phyloP scores from a whole-genome alignment of 176 grass and related monocot genomes.

The Saccharum officinarum region DNA sequence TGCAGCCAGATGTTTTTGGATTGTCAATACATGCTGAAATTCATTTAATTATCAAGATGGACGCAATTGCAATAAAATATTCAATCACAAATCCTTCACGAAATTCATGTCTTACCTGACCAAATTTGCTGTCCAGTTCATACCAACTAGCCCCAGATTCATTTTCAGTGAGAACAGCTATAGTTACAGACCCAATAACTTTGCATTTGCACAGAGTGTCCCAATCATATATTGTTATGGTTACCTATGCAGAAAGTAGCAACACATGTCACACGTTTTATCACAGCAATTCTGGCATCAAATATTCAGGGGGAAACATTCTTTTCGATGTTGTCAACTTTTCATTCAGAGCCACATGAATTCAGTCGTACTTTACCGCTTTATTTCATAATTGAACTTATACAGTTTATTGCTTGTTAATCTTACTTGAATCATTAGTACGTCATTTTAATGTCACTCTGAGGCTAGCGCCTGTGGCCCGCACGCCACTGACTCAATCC shows the following conservation, averaged over 20 bases:
- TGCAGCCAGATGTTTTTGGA: slow-evolving; percentile 44
- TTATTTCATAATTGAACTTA: not conserved
- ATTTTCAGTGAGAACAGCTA: slow-evolving; percentile 63
- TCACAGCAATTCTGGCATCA: slow-evolving; percentile 9
- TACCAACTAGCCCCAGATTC: slow-evolving; percentile 72
- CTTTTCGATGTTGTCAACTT: not conserved
- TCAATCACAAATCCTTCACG: not conserved
- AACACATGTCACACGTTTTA: not conserved
- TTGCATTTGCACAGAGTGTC: slow-evolving; percentile 79
- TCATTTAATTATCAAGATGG: not conserved
- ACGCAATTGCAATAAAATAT: not conserved
- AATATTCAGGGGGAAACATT: not conserved
- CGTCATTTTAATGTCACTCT: not conserved
- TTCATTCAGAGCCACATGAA: not conserved
- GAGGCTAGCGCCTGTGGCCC: not conserved
- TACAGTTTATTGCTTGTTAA: not conserved
- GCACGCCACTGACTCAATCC: not conserved
- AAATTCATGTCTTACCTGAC: slow-evolving; percentile 50
- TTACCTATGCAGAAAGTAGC: slow-evolving; percentile 39
- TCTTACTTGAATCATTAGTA: slow-evolving; percentile 38
- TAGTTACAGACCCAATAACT: slow-evolving; percentile 73
- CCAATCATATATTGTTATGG: slow-evolving; percentile 89
- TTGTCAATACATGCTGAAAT: slow-evolving; percentile 19
- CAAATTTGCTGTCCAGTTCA: slow-evolving; percentile 77
- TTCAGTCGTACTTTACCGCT: not conserved